These are phyloP conservation scores for Pseudonitzschia pungens DNA, from an alignment of 108 stramenopile species.

Conservation along the genomic window DNA sequence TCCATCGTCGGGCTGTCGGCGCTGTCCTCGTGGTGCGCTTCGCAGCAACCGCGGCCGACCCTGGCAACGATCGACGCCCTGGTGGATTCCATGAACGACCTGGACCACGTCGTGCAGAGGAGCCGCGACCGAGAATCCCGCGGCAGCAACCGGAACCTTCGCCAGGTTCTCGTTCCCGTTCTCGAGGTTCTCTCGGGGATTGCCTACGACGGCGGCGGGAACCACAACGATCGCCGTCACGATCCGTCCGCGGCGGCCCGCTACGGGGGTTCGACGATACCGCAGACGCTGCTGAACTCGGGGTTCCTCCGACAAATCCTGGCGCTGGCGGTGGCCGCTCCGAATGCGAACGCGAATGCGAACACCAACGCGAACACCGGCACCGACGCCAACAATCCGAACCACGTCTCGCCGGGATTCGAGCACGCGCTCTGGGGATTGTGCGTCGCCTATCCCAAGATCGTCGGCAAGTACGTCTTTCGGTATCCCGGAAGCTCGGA, in stretches of 20 bases:
- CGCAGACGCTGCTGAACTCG: conserved; percentile 37
- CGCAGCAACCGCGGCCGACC: neutral
- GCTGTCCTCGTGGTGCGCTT: conserved; percentile 38
- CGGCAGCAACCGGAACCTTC: no score
- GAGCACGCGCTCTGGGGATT: conserved; percentile 37
- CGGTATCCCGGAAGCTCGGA: conserved; percentile 24
- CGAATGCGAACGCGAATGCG: neutral
- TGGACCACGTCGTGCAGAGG: conserved; percentile 31
- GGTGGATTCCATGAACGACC: conserved; percentile 35
- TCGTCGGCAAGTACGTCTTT: conserved; percentile 34
- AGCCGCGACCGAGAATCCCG: conserved; percentile 1
- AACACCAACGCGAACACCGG: neutral
- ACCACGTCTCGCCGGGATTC: neutral
- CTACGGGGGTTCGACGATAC: conserved; percentile 1
- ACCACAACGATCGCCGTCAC: no score
- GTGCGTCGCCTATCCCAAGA: conserved; percentile 25
- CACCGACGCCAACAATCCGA: neutral
- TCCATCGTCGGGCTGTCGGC: conserved; percentile 44
- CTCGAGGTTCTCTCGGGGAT: conserved; percentile 32
- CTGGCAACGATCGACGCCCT: conserved; percentile 16
- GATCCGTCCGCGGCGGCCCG: neutral
- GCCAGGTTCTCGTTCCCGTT: conserved; percentile 23
- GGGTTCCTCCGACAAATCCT: conserved; percentile 38
- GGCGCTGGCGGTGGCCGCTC: conserved; percentile 5
- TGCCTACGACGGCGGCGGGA: neutral